Evolutionary conservation across 2,329 filamentous ascomycete species (phyloP).

Genomic region (Epichloe scottii): DNA sequence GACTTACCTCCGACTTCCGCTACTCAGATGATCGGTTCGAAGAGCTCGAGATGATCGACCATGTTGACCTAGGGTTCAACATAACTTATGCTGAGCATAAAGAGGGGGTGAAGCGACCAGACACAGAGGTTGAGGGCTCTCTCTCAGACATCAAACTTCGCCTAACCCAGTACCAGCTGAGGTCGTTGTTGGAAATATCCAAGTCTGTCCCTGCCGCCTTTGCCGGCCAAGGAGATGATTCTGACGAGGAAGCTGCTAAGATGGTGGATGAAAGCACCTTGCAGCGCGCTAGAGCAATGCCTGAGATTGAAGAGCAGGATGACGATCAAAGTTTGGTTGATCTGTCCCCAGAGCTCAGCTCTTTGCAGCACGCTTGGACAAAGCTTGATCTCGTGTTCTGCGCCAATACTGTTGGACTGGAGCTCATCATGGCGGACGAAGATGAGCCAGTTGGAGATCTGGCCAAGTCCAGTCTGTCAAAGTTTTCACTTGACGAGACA

Average conservation of each 20-base stretch:
- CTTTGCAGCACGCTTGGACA: conserved; percentile 66
- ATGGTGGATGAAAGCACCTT: conserved; percentile 52
- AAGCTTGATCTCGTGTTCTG: conserved; percentile 88
- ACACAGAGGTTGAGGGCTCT: conserved; percentile 79
- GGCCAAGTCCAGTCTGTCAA: conserved; percentile 71
- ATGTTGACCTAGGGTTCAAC: conserved; percentile 87
- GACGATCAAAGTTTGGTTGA: conserved; percentile 34
- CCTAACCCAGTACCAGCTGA: conserved; percentile 82
- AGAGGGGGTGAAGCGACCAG: conserved; percentile 63
- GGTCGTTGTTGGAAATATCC: conserved; percentile 77
- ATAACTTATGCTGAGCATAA: conserved; percentile 86
- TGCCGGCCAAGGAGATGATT: conserved; percentile 51
- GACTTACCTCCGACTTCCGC: conserved; percentile 79
- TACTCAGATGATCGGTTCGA: conserved; percentile 62
- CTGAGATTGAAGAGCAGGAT: conserved; percentile 17
- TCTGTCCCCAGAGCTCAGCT: conserved; percentile 58
- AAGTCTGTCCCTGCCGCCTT: conserved; percentile 82
- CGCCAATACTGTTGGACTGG: conserved; percentile 75
- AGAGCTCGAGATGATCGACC: conserved; percentile 91
- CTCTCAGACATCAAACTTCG: conserved; percentile 90
- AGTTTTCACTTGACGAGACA: conserved; percentile 89
- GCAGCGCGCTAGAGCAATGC: conserved; percentile 33
- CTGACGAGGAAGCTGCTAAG: conserved; percentile 60
- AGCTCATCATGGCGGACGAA: conserved; percentile 67
- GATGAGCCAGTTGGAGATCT: conserved; percentile 67